Base-by-base conservation (phyloP, 768 basidiomycete species). In the Leccinum longicurvipes region DNA sequence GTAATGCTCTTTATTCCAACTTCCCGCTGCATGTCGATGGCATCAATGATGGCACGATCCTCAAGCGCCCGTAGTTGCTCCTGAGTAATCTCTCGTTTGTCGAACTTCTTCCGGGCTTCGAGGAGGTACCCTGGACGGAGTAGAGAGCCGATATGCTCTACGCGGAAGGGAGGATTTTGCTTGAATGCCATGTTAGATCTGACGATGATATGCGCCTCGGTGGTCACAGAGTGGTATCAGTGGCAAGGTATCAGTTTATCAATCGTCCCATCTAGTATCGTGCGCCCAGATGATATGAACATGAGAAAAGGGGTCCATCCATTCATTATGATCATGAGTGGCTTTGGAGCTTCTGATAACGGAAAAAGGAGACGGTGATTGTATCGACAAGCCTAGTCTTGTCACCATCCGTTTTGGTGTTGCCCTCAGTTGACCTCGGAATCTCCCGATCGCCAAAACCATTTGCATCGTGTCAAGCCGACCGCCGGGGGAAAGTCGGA, bases 61-160 rank as follows among this genome's bases (percentile, higher is more conserved):
- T 79, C 77, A 15, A 74, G 56, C 9, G 52, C 64, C 19, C 49
- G 58, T 0, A 79, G 67, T 54, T 78, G 71, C 48, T 72, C 74
- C 4, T 50, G 50, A 0, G 70, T 68, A 51, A 69, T 57, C 54
- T 72, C 69, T 46, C 69, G 68, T 23, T 56, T 64, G 34, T 77
- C 76, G 50, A 73, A 71, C 36, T 67, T 64, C 32, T 48, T 68
- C 25, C 76, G 69, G 52, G 72, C 73, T 47, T 73, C 61, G 28
- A 78, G 74, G 14, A 79, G 73, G 50, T 68, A 61, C 7, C 58
- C 54, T 23, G 78, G 78, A 6, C 78, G 73, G 54, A 77, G 76
- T 29, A 79, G 63, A 8, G 76, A 78, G 32, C 78, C 78, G 14
- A 77, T 57, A 57, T 78, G 78, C 50, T 79, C 77, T 12, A 76